Evolutionary conservation across 2,329 filamentous ascomycete species (phyloP).

Genomic region (Helotiales sp.): DNA sequence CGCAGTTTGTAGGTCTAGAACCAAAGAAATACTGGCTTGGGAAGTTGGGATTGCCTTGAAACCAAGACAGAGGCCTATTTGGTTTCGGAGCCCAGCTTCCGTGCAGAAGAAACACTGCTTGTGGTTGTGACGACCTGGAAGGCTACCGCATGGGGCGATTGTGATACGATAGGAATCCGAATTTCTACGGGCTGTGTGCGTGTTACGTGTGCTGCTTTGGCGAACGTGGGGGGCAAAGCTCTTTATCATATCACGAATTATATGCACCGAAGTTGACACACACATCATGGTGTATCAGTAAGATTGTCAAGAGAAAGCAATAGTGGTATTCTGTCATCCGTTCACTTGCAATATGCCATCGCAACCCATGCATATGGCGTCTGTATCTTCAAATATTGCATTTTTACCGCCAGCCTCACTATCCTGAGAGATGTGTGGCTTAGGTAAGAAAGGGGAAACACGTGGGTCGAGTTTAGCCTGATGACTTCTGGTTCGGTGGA

Average conservation of each 20-base stretch:
- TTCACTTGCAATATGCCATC: background rate
- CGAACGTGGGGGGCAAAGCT: conserved; percentile 10
- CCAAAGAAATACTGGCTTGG: conserved; percentile 1
- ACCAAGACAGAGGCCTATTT: background rate
- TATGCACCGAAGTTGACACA: background rate
- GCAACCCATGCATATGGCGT: background rate
- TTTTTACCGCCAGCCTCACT: background rate
- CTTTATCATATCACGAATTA: conserved; percentile 2
- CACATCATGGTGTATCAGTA: background rate
- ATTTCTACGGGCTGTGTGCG: background rate
- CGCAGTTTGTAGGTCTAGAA: background rate
- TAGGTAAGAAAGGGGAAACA: background rate
- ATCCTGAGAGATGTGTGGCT: background rate
- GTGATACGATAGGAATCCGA: conserved; percentile 8
- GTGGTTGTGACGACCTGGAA: conserved; percentile 9
- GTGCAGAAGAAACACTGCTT: background rate
- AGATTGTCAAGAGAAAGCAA: background rate
- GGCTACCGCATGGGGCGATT: background rate
- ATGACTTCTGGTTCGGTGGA: too few species aligned
- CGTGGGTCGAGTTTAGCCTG: background rate
- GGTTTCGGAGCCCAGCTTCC: conserved; percentile 8
- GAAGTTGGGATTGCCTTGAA: background rate
- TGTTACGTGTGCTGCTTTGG: conserved; percentile 3
- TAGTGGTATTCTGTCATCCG: background rate
- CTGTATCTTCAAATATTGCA: background rate